Percentiles rank a stretch among this genome's conserved stretches.
phyloP scores from a whole-genome alignment of 2,329 filamentous ascomycete genomes.

The Phialophora chinensis region DNA sequence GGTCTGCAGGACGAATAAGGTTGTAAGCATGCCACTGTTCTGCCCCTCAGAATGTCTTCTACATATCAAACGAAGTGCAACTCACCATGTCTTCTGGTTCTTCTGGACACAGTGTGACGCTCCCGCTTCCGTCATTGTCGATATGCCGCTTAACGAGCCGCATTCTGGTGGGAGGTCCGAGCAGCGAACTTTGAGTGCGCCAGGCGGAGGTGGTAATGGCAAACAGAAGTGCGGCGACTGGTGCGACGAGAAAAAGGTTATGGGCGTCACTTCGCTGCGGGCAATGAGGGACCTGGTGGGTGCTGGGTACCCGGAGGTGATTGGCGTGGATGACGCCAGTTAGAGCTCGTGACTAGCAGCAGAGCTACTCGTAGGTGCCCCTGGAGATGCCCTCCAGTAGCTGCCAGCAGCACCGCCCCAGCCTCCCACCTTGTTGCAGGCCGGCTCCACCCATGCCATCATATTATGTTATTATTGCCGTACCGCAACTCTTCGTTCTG shows the following conservation, averaged over 20 bases:
- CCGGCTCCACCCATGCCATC: slow-evolving; percentile 18
- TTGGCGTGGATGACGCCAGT: neutral
- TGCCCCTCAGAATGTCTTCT: slow-evolving; percentile 24
- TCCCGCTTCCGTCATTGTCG: slow-evolving; percentile 69
- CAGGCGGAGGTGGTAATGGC: neutral
- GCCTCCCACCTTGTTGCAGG: slow-evolving; percentile 10
- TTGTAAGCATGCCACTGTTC: slow-evolving; percentile 75
- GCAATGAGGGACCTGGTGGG: neutral
- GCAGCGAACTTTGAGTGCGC: neutral
- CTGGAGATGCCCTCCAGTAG: slow-evolving; percentile 3
- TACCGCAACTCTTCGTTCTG: slow-evolving; percentile 6
- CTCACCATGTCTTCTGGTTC: slow-evolving; percentile 76
- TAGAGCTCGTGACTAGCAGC: slow-evolving; percentile 2
- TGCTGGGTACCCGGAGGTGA: neutral
- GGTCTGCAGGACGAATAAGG: slow-evolving; percentile 69
- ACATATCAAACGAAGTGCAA: slow-evolving; percentile 1
- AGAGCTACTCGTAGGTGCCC: neutral
- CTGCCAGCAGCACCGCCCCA: slow-evolving; percentile 3
- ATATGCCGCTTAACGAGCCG: slow-evolving; percentile 71
- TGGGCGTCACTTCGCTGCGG: neutral
- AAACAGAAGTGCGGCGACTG: neutral
- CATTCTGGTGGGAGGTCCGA: slow-evolving; percentile 53
- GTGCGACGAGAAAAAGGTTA: neutral
- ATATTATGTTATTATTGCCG: slow-evolving; percentile 19
- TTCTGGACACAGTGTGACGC: slow-evolving; percentile 70